Conservation (phyloP, 1,284 basidiomycete genomes). For the Gomphus bonarii region DNA sequence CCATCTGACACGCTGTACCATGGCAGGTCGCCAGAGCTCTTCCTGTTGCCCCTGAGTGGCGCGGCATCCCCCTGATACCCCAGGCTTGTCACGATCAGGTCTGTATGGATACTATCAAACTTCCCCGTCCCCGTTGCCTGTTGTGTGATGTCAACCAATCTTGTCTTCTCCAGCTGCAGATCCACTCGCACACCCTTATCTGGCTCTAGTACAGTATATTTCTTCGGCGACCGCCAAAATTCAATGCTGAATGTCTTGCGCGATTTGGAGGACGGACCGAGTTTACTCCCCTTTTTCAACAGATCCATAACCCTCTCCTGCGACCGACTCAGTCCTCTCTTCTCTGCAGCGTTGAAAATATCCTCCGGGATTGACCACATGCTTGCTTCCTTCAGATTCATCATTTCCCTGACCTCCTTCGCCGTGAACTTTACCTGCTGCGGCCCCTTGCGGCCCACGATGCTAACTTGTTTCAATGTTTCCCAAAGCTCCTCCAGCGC, state of each 20-base stretch:
- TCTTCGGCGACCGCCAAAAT: slow-evolving; percentile 66
- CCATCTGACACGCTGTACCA: slow-evolving; percentile 44
- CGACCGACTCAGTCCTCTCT: slow-evolving; percentile 39
- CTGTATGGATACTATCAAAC: slow-evolving; percentile 45
- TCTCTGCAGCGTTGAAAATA: not conserved
- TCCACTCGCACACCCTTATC: slow-evolving; percentile 20
- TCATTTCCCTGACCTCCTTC: slow-evolving; percentile 91
- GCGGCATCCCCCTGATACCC: slow-evolving; percentile 74
- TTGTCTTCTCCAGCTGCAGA: slow-evolving; percentile 50
- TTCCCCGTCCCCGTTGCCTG: slow-evolving; percentile 54
- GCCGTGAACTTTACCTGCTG: slow-evolving; percentile 88
- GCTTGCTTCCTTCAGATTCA: slow-evolving; percentile 62
- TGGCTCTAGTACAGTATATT: slow-evolving; percentile 28
- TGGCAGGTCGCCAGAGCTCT: slow-evolving; percentile 15
- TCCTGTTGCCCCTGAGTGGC: not conserved
- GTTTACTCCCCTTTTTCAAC: slow-evolving; percentile 56
- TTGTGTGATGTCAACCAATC: slow-evolving; percentile 32
- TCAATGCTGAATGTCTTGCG: slow-evolving; percentile 74
- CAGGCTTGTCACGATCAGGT: slow-evolving; percentile 80
- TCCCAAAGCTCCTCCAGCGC: slow-evolving; percentile 44
- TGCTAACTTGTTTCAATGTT: slow-evolving; percentile 66
- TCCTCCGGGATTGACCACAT: slow-evolving; percentile 47
- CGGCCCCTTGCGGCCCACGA: slow-evolving; percentile 82
- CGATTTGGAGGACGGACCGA: slow-evolving; percentile 25
- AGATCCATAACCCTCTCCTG: slow-evolving; percentile 60